Base-by-base conservation (phyloP, 345 rosid species). In the Fremontodendron californicum region DNA sequence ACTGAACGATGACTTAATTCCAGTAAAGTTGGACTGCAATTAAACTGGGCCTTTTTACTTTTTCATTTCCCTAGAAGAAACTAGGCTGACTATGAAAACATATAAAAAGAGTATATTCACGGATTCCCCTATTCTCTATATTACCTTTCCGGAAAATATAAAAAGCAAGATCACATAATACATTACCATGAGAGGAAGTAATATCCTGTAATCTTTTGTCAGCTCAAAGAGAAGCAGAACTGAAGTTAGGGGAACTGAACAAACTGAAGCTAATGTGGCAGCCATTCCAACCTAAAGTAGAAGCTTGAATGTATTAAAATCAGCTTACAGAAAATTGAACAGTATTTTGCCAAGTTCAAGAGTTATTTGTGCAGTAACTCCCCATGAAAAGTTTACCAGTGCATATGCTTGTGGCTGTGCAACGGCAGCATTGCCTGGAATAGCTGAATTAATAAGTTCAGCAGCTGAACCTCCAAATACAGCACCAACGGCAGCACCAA, bases 391-490 rank as follows among this genome's bases (percentile, higher is more conserved):
- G 39, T 57, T 71, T 89, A 96, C 99, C 99, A 96, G 84, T 40
- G 98, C 99, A 81, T 96, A 96, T 71, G 99, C 99, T 85, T 93
- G 99, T 66, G 99, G 99, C 88, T 96, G 93, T 39, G 99, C 99
- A 74, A 96, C 94, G 71, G 99, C 94, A 82, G 93, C 96, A 87
- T 96, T 92, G 79, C 99, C 98, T 45, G 99, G 98, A 89, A 96
- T 91, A 11, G 63, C 63, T 58, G 63, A 58, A 58, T 58, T 58
- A 58, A 58, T 58, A 25, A 58, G 33, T 58, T 27, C 63, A 58
- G 63, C 63, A 58, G 98, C 98, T 46, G 89, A 92, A 68, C 99
- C 97, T 45, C 99, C 99, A 89, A 96, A 95, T 75, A 95, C 98
- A 78, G 99, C 99, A 79, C 99, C 99, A 67, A 90, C 92, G 49